Base-by-base conservation (phyloP, 495 filamentous ascomycete species). In the Eremomyces bilateralis region DNA sequence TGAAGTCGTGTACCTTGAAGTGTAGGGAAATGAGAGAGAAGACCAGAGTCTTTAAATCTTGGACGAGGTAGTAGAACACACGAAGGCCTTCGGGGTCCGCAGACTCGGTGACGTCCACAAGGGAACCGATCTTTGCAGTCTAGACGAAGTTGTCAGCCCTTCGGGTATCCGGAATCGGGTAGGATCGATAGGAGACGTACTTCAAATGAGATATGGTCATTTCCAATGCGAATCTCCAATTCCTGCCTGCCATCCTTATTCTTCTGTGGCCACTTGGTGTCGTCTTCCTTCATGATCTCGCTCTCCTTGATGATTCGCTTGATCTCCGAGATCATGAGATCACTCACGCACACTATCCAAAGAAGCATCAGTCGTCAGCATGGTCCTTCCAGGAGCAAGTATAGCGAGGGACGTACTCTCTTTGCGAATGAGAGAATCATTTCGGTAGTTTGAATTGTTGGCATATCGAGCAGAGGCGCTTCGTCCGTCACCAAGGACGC, bases 41-140 rank as follows among this genome's bases (percentile, higher is more conserved):
- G 1, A 95, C 79, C 19, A 99, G 68, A 11, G 88, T 88, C 59
- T 95, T 95, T 31, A 99, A 61, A 48, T 99, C 90, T 52, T 95
- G 90, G 3, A 95, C 85, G 0, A 99, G 76, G 49, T 99, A 99
- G 62, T 99, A 95, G 54, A 99, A 99, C n/a, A 99, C 90, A 10
- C 90, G 70, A 11, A 99, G 67, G 21, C 90, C 90, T 54, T 99
- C 90, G 6, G 90, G 90, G 51, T 99, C 90, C 15, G 75, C 74
- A 3, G 84, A 94, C 42, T 94, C 90, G 28, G 80, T 85, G 31
- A 99, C 85, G 51, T 99, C 90, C 46, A 88, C 82, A 29, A 99
- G 61, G 11, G 88, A 95, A 36, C 90, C 90, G 44, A 99, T 95
- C 57, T 99, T 99, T 16, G 90, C 90, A 12, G 90, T 99, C 84